Evolutionary conservation across 306 rosid genomes (phyloP), one percentile per base, ranked within the genome.

Genomic region (Comarum palustre): DNA sequence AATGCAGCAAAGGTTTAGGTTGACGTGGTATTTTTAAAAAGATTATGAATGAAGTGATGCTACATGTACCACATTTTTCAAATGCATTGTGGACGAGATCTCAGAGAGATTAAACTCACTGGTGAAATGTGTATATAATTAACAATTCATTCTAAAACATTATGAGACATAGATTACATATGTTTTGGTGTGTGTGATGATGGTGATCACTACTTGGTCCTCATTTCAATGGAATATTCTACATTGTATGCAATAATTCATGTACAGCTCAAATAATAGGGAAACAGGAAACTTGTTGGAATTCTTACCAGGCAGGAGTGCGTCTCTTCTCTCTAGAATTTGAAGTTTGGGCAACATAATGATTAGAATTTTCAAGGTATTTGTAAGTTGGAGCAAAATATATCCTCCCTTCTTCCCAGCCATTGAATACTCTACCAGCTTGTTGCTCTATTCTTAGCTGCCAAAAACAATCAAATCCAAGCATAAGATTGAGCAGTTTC

Each of bases 371-470:
- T 24, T 91, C 82, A 0, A 89, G 66, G 75, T 94, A 94, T 73
- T 94, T 94, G 84, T 94, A 94, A 10, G 99, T 94, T 13, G 99
- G 99, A 48, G 99, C 93, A 73, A 94, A 94, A 19, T 34, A 38
- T 83, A 94, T 94, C 29, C 34, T 68, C 10, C 99, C 99, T 81
- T 94, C 99, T 76, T 88, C 90, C 99, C 97, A 94, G 29, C 94
- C 99, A 70, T 87, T 39, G 66, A 94, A 91, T 65, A 94, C 90
- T 81, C 97, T 39, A 38, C 99, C 99, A 52, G 92, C 95, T 77
- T 72, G 85, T 74, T 88, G 95, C 79, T 94, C 97, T 80, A 79
- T 85, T 57, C 79, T 89, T 68, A 94, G 81, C 93, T 93, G 90
- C 76, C 82, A 74, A 34, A 57, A 38, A 34, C 57, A 64, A 57